Evolutionary conservation across 225 moss, liverwort and hornwort species (phyloP), one percentile per base, ranked within the genome.

Genomic region (Pleurozium schreberi): DNA sequence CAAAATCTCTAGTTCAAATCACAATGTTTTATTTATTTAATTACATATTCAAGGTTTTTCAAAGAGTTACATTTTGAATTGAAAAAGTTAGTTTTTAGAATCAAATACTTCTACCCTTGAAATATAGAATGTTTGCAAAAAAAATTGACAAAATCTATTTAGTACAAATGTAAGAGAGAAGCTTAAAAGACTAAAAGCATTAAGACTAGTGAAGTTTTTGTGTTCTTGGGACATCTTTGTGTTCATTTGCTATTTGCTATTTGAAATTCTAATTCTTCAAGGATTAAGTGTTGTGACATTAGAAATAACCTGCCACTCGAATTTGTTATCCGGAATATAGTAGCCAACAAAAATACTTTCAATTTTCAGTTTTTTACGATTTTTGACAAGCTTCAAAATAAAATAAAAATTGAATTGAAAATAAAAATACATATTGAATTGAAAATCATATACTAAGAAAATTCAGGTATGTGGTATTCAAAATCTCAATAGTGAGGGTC

Each of bases 401-500:
- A n/a, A n/a, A n/a, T n/a, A n/a, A n/a, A n/a, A n/a, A n/a, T n/a
- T n/a, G n/a, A n/a, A n/a, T n/a, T n/a, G n/a, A n/a, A n/a, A n/a
- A n/a, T n/a, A n/a, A n/a, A n/a, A n/a, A n/a, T n/a, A n/a, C n/a
- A n/a, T n/a, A n/a, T n/a, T n/a, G n/a, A n/a, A n/a, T 3, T 38
- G 6, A 67, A 38, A 67, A 22, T 22, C 7, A n/a, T 22, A 12
- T 23, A 40, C 8, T 7, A 69, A 70, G 14, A 69, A 2, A 3
- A 22, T 12, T 68, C 22, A n/a, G 6, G 0, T 26, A 0, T 73
- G 6, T 18, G 1, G 28, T 18, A 73, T 7, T 73, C 1, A 4
- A 30, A 74, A 16, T 7, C 9, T 74, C 18, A 28, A 30, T 47
- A 47, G 18, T 47, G 45, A 47, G 4, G 11, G 6, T 18, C 30